Percentiles rank a stretch among this genome's conserved stretches.
Conservation (phyloP, 176 grass and related monocot species). For the Paspalum vaginatum region DNA sequence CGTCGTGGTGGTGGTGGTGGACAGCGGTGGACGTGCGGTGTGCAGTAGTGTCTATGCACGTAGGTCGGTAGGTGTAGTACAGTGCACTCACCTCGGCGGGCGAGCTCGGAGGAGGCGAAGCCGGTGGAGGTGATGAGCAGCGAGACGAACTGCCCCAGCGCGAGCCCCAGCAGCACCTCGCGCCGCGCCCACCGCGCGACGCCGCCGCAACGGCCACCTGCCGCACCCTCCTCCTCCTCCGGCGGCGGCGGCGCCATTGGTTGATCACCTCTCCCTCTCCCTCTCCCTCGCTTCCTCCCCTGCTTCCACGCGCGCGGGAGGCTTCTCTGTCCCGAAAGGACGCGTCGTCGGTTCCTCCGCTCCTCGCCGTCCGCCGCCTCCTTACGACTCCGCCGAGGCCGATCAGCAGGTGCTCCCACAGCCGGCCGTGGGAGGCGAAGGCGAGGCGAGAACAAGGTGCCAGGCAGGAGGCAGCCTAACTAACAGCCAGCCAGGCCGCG, state of each 20-base stretch:
- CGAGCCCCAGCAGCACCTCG: constrained; percentile 62
- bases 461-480: too few relatives aligned
- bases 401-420: too few relatives aligned
- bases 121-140: constrained; percentile 94
- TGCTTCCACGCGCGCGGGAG: not conserved
- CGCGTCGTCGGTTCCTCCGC: not conserved
- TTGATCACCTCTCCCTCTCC: too few relatives aligned
- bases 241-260: constrained; percentile 41
- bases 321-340: too few relatives aligned
- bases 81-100: constrained; percentile 55
- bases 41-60: too few relatives aligned
- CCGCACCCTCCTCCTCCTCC: constrained; percentile 8
- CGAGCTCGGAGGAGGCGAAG: constrained; percentile 95
- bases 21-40: not conserved
- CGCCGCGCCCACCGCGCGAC: constrained; percentile 40
- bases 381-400: too few relatives aligned
- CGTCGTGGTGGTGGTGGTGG: not conserved
- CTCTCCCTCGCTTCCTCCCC: not conserved
- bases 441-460: too few relatives aligned
- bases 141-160: constrained; percentile 88
- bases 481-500: too few relatives aligned
- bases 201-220: not conserved
- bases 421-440: too few relatives aligned
- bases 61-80: not conserved
- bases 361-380: not conserved